Evolutionary conservation across 495 filamentous ascomycete genomes (phyloP), one percentile per base, ranked within the genome.

Genomic region (Aspergillus conjunctus): DNA sequence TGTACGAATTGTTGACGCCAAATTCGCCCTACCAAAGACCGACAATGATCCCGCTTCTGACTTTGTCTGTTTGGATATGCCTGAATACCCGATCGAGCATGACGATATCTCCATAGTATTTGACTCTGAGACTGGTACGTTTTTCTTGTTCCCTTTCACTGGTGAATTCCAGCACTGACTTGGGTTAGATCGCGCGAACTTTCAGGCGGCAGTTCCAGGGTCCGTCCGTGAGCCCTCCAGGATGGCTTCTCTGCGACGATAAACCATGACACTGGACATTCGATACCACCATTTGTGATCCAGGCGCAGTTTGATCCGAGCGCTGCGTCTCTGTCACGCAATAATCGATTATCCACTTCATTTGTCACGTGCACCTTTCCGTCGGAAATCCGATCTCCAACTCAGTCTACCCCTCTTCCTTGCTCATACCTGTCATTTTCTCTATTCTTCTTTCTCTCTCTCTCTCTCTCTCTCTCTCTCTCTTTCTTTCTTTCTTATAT

Each of bases 51-150:
- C 80, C 15, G 80, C 84, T 22, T 82, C 84, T 53, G 79, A 82
- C 21, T 96, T 93, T 74, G 78, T 94, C 20, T 92, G 88, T 68
- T 73, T 96, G 58, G 92, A 97, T 69, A 80, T 89, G 79, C 88
- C 90, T 5, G 92, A 95, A 55, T 92, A 93, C 75, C 88, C 91
- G 0, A 87, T 88, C 18, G 91, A 95, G 74, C 91, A 95, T 71
- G 92, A 96, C 73, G 92, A 97, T 75, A 88, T 97, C 66, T 78
- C 86, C 21, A 88, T 97, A 66, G 67, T 85, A 22, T 97, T 97
- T 78, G 91, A 95, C 45, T 86, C 76, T 30, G 88, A 88, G 68
- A 71, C 82, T 66, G 90, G 92, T 96, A 79, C 72, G 89, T 83
- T 26, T n/a, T 26, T 26, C 26, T 26, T 26, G 6, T 39, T 54